Evolutionary conservation across 345 rosid species (phyloP).

Genomic region (Camelina laxa): DNA sequence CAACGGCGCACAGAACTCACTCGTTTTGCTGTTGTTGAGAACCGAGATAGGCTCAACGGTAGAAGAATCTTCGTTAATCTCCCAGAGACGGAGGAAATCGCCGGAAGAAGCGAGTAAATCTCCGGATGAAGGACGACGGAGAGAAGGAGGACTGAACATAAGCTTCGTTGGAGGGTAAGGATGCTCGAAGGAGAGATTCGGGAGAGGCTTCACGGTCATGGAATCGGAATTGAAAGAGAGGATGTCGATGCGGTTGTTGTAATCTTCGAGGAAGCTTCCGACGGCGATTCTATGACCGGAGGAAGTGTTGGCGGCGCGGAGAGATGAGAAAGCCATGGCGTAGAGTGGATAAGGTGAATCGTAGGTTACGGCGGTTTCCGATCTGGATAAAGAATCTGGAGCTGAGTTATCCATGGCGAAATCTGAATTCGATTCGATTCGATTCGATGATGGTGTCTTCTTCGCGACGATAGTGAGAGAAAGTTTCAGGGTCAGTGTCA

Average conservation of each 20-base stretch:
- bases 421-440: neutral
- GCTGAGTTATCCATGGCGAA: slow-evolving; percentile 73
- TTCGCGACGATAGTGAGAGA: slow-evolving; percentile 20
- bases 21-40: slow-evolving; percentile 71
- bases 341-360: slow-evolving; percentile 85
- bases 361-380: slow-evolving; percentile 80
- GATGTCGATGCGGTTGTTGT: slow-evolving; percentile 80
- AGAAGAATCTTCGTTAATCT: slow-evolving; percentile 49
- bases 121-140: slow-evolving; percentile 41
- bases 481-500: slow-evolving; percentile 18
- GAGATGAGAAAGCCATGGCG: slow-evolving; percentile 81
- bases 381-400: slow-evolving; percentile 72
- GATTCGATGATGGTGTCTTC: slow-evolving; percentile 7
- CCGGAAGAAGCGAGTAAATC: slow-evolving; percentile 84
- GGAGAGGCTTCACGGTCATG: slow-evolving; percentile 61
- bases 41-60: slow-evolving; percentile 57
- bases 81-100: slow-evolving; percentile 82
- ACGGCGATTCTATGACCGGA: slow-evolving; percentile 70
- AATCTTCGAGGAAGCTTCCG: slow-evolving; percentile 90
- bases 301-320: slow-evolving; percentile 32
- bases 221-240: slow-evolving; percentile 79
- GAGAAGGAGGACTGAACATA: slow-evolving; percentile 69
- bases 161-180: slow-evolving; percentile 87
- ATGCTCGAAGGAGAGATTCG: slow-evolving; percentile 64
- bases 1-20: slow-evolving; percentile 79